Base-by-base conservation (phyloP, 768 basidiomycete genomes). In the Flagelloscypha sp. region DNA sequence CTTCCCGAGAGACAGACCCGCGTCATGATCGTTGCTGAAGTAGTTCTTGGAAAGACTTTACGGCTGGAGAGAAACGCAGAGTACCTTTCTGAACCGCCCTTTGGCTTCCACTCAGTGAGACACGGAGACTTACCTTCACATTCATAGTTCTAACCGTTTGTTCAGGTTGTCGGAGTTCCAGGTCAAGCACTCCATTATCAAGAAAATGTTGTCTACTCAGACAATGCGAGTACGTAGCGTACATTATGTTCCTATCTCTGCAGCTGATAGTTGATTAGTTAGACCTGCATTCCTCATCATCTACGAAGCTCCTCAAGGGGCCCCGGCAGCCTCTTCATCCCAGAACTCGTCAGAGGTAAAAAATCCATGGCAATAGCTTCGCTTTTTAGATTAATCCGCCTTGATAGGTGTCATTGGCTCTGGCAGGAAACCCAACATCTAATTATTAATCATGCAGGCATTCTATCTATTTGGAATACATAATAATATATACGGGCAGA, bases 281-380 rank as follows among this genome's bases (percentile, higher is more conserved):
- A 70, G 76, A 6, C 79, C 79, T 12, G 75, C 75, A 0, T 82
- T 70, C 54, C 59, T 81, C 37, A 53, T 82, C n/a, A 68, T 79
- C 13, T 82, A 80, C 12, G 30, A 51, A 15, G 28, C 33, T 22
- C 53, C 63, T 21, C 41, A 37, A 13, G 24, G 5, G 24, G n/a
- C n/a, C n/a, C n/a, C n/a, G n/a, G n/a, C n/a, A n/a, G n/a, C n/a
- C n/a, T n/a, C n/a, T n/a, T n/a, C n/a, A n/a, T n/a, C n/a, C n/a
- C n/a, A n/a, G n/a, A n/a, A n/a, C n/a, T n/a, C 42, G 22, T 52
- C 59, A 7, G 45, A 49, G 32, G 24, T 35, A 18, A 37, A 43
- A 20, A 37, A 45, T 35, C 32, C 37, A 13, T 46, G 50, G 25
- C 57, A 54, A 22, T 63, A 60, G 39, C 31, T 66, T 7, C 57